Conservation (phyloP, 2,329 filamentous ascomycete genomes). For the Aspergillus sp. region DNA sequence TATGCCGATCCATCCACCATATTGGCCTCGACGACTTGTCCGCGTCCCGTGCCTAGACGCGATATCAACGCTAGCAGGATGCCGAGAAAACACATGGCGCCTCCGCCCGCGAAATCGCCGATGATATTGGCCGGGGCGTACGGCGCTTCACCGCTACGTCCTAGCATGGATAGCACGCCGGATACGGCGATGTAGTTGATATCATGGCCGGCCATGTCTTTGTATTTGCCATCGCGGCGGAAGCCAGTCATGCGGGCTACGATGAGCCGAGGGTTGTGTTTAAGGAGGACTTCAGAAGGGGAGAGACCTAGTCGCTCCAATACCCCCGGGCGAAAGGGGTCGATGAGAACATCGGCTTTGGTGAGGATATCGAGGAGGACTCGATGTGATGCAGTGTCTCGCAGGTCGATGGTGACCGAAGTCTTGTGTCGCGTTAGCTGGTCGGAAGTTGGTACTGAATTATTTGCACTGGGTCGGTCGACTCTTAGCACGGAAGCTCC, state of each 20-base stretch:
- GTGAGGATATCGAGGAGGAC: constrained; percentile 63
- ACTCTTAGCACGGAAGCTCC: constrained; percentile 84
- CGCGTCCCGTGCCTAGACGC: constrained; percentile 59
- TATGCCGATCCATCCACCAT: constrained; percentile 91
- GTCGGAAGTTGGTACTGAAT: constrained; percentile 49
- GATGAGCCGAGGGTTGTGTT: constrained; percentile 68
- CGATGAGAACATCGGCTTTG: constrained; percentile 74
- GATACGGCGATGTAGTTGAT: constrained; percentile 94
- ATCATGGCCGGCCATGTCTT: constrained; percentile 85
- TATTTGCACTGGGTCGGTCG: constrained; percentile 58
- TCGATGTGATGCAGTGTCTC: constrained; percentile 57
- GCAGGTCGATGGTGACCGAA: constrained; percentile 76
- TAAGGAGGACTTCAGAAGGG: constrained; percentile 60
- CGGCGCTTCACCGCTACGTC: constrained; percentile 64
- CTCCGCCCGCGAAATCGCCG: constrained; percentile 87
- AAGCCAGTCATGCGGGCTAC: constrained; percentile 88
- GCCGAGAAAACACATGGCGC: constrained; percentile 74
- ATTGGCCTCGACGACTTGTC: constrained; percentile 90
- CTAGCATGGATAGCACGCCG: constrained; percentile 73
- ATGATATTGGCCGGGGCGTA: constrained; percentile 78
- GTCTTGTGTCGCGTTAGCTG: constrained; percentile 74
- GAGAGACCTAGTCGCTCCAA: constrained; percentile 78
- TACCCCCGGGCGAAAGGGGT: constrained; percentile 88
- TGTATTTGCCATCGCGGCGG: constrained; percentile 78
- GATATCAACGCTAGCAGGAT: constrained; percentile 74